Conservation (phyloP, 2,329 filamentous ascomycete species). For the Trichophyton mentagrophytes region DNA sequence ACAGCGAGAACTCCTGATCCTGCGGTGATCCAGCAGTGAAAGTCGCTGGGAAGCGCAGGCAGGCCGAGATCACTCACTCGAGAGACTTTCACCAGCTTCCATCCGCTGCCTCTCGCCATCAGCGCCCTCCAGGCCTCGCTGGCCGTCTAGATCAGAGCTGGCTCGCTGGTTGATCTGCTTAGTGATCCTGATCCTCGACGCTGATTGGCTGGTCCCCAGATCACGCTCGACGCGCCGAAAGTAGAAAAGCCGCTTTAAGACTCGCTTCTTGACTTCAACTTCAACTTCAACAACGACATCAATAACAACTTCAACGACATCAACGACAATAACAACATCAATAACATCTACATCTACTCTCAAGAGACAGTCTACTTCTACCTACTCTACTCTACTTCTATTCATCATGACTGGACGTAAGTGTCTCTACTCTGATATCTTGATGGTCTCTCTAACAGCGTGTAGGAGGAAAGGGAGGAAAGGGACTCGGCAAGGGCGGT, state of each 20-base stretch:
- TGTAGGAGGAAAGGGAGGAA: constrained; percentile 83
- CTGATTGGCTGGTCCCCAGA: constrained; percentile 26
- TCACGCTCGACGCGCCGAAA: neutral
- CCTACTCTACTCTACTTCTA: constrained; percentile 14
- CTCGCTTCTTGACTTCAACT: constrained; percentile 14
- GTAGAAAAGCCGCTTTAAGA: neutral
- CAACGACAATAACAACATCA: constrained; percentile 13
- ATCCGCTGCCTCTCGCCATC: no score
- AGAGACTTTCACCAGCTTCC: no score
- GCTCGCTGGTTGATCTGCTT: neutral
- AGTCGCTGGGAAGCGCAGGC: no score
- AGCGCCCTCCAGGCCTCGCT: neutral
- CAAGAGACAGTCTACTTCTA: constrained; percentile 11
- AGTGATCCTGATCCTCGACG: constrained; percentile 16
- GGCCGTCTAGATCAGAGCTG: constrained; percentile 4
- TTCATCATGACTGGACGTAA: constrained; percentile 49
- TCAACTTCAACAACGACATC: constrained; percentile 5
- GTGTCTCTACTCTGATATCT: constrained; percentile 19
- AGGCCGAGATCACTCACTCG: no score
- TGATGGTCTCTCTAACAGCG: constrained; percentile 9
- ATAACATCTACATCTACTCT: constrained; percentile 11
- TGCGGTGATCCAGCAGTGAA: no score
- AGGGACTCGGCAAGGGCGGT: constrained; percentile 95
- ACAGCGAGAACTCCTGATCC: constrained; percentile 18
- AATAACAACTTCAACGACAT: constrained; percentile 13